Percentiles rank a stretch among this genome's conserved stretches.
Evolutionary conservation across 1,139 yeast genomes (phyloP).

Genomic region (Pichia cactophila): DNA sequence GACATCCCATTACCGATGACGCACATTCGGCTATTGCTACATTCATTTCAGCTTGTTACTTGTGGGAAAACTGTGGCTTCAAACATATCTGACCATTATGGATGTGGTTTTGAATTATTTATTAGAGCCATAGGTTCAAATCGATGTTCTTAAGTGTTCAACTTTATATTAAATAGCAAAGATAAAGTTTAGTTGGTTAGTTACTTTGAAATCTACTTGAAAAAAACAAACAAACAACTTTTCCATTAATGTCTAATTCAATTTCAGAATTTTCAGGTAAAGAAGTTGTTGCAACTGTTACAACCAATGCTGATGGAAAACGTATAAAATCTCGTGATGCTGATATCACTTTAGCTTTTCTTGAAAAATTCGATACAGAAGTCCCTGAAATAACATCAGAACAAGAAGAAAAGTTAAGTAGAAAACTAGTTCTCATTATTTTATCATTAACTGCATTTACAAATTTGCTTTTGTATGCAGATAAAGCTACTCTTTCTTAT

Average conservation of each 20-base stretch:
- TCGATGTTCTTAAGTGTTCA: no score
- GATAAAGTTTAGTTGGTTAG: no score
- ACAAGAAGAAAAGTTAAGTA: conserved; percentile 27
- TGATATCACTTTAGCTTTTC: conserved; percentile 30
- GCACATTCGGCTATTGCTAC: no score
- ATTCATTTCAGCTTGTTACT: no score
- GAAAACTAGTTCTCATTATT: conserved; percentile 27
- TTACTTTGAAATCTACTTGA: no score
- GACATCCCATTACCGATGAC: no score
- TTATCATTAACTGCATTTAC: conserved; percentile 29
- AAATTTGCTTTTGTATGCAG: conserved; percentile 35
- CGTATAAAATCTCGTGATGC: conserved; percentile 26
- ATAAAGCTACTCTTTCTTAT: conserved; percentile 38
- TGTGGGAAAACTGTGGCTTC: no score
- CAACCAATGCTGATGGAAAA: background rate
- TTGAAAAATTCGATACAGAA: conserved; percentile 25
- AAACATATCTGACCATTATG: no score
- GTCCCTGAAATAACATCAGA: conserved; percentile 27
- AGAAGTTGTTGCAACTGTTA: background rate
- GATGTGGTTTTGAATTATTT: no score
- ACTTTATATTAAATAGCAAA: no score
- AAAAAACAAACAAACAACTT: background rate
- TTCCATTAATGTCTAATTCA: background rate
- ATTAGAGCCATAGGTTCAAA: no score
- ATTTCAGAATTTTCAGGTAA: background rate